Percentiles rank a stretch among this genome's conserved stretches.
These are phyloP conservation scores for Termitomyces sp. DNA, from an alignment of 768 basidiomycete species.

Conservation along the genomic window DNA sequence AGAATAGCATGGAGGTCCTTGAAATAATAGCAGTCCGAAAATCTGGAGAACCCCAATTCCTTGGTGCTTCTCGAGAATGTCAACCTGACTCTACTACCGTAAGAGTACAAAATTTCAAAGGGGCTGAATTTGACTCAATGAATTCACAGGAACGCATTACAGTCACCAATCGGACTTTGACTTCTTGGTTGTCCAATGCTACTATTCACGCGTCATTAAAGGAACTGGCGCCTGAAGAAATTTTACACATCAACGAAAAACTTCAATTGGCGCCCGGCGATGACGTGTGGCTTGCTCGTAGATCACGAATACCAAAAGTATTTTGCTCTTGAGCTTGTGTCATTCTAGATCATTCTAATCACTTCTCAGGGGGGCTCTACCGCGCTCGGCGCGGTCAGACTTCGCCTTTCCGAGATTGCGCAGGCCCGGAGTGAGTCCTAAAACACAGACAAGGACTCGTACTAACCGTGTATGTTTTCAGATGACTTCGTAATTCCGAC, in stretches of 20 bases:
- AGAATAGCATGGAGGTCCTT: slow-evolving; percentile 28
- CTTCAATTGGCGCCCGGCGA: slow-evolving; percentile 45
- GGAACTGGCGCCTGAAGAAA: slow-evolving; percentile 18
- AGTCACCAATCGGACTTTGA: slow-evolving; percentile 40
- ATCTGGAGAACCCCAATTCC: slow-evolving; percentile 33
- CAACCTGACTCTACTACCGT: slow-evolving; percentile 23
- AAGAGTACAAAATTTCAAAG: slow-evolving; percentile 11
- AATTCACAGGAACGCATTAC: slow-evolving; percentile 41
- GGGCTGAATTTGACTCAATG: slow-evolving; percentile 10
- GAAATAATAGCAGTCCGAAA: slow-evolving; percentile 45
- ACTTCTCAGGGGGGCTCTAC: slow-evolving; percentile 78
- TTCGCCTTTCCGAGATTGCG: slow-evolving; percentile 62
- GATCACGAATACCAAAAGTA: slow-evolving; percentile 50
- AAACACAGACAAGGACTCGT: neutral
- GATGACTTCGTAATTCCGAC: slow-evolving; percentile 52
- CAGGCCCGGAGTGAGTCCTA: slow-evolving; percentile 50
- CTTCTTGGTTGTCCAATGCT: slow-evolving; percentile 42
- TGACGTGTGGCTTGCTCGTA: slow-evolving; percentile 53
- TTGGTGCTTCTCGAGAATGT: slow-evolving; percentile 34
- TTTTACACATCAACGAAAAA: slow-evolving; percentile 31
- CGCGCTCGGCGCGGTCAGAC: slow-evolving; percentile 64
- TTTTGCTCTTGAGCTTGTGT: slow-evolving; percentile 14
- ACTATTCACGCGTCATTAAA: slow-evolving; percentile 14
- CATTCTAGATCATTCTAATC: slow-evolving; percentile 16
- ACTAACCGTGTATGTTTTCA: slow-evolving; percentile 22